phyloP scores from a whole-genome alignment of 768 basidiomycete species.

The Scleroderma bovista region DNA sequence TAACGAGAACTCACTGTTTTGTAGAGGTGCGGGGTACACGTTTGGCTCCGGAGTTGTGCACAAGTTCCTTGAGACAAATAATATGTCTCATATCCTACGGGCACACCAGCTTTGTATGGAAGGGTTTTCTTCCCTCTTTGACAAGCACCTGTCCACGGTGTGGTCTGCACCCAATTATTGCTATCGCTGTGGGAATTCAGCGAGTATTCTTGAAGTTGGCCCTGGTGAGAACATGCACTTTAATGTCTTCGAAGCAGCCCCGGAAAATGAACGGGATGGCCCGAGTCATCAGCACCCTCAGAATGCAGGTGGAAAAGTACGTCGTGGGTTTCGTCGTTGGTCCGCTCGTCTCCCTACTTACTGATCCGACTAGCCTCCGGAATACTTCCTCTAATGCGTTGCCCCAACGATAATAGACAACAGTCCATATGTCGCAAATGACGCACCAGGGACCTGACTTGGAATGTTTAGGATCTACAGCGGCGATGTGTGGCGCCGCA shows the following conservation, averaged over 20 bases:
- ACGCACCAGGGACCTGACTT: constrained; percentile 1
- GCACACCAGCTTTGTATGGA: constrained; percentile 99
- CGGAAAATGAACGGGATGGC: constrained; percentile 94
- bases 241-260: constrained; percentile 98
- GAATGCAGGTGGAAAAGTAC: constrained; percentile 67
- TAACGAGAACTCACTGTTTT: not conserved
- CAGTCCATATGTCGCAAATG: not conserved
- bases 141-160: constrained; percentile 91
- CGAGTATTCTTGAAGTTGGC: constrained; percentile 92
- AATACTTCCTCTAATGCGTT: constrained; percentile 60
- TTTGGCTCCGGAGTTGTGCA: constrained; percentile 97
- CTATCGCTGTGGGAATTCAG: constrained; percentile 96
- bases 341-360: not conserved
- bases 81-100: constrained; percentile 95
- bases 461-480: constrained; percentile 5
- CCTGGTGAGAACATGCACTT: constrained; percentile 87
- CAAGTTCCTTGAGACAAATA: constrained; percentile 94
- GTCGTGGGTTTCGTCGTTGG: not conserved
- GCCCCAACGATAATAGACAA: not conserved
- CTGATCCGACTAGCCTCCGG: constrained; percentile 54
- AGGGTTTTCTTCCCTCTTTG: constrained; percentile 95
- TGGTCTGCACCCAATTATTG: constrained; percentile 99
- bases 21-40: constrained; percentile 95
- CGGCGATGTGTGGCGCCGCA: constrained; percentile 7
- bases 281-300: constrained; percentile 74